Evolutionary conservation across 2,329 filamentous ascomycete genomes (phyloP).

Genomic region (Epichloe baconii): DNA sequence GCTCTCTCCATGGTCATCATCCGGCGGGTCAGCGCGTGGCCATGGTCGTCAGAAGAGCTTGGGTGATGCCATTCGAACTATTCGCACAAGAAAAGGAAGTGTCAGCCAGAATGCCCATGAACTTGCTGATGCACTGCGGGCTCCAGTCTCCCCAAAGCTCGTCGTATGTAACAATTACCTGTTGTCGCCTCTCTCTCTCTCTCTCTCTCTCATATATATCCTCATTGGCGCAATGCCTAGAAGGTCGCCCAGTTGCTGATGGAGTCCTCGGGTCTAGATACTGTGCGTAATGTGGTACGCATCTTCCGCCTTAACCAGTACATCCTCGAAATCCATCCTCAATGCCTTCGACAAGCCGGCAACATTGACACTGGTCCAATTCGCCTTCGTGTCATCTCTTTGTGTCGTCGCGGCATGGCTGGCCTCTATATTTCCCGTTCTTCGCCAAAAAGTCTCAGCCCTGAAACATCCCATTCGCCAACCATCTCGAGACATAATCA

Average conservation of each 20-base stretch:
- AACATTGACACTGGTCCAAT: constrained; percentile 85
- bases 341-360: constrained; percentile 84
- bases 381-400: constrained; percentile 80
- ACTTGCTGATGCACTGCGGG: constrained; percentile 78
- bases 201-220: neutral
- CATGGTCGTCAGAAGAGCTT: constrained; percentile 76
- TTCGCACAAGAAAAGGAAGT: constrained; percentile 68
- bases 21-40: constrained; percentile 24
- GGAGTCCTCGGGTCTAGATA: constrained; percentile 36
- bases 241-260: neutral
- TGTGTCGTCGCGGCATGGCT: constrained; percentile 71
- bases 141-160: constrained; percentile 76
- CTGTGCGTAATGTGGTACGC: constrained; percentile 89
- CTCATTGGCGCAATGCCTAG: neutral
- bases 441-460: constrained; percentile 62
- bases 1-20: constrained; percentile 15
- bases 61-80: constrained; percentile 73
- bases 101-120: constrained; percentile 89
- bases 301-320: constrained; percentile 91
- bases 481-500: constrained; percentile 70
- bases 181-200: neutral
- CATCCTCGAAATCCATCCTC: constrained; percentile 92
- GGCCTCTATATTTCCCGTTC: constrained; percentile 54
- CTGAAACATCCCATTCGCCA: constrained; percentile 72
- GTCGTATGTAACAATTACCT: constrained; percentile 44